Conservation (phyloP, 176 grass and related monocot species). For the Ampelocalamus luodianensis region DNA sequence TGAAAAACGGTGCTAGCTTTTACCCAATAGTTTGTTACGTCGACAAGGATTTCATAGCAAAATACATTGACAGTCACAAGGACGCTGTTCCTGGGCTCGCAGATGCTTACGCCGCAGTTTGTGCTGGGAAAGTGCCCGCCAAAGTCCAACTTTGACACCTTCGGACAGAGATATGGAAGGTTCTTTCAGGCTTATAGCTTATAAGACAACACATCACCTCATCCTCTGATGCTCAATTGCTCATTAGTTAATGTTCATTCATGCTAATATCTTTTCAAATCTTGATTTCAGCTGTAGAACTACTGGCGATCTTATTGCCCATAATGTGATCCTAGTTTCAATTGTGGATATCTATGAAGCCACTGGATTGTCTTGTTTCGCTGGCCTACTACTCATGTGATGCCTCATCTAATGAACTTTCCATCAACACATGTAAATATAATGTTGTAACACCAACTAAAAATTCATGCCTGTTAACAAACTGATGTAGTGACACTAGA, state of each 20-base stretch:
- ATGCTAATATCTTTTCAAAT: background rate
- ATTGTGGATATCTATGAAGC: background rate
- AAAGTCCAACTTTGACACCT: background rate
- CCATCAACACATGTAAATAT: no score
- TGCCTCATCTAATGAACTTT: background rate
- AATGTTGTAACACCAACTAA: no score
- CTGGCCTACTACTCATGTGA: background rate
- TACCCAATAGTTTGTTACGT: background rate
- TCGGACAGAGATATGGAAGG: background rate
- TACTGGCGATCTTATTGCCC: background rate
- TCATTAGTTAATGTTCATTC: background rate
- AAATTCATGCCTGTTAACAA: no score
- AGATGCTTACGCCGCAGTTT: no score
- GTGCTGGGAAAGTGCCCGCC: no score
- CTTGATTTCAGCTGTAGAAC: background rate
- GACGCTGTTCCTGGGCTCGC: background rate
- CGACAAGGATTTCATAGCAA: background rate
- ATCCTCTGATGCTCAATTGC: no score
- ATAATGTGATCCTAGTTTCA: background rate
- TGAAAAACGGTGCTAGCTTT: background rate
- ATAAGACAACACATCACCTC: background rate
- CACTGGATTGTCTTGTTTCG: background rate
- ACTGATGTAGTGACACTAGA: no score
- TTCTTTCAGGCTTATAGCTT: background rate
- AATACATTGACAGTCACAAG: constrained; percentile 39